Evolutionary conservation across 805 yeast genomes (phyloP), one percentile per base, ranked within the genome.

Genomic region (Saccharomycopsis selenospora): DNA sequence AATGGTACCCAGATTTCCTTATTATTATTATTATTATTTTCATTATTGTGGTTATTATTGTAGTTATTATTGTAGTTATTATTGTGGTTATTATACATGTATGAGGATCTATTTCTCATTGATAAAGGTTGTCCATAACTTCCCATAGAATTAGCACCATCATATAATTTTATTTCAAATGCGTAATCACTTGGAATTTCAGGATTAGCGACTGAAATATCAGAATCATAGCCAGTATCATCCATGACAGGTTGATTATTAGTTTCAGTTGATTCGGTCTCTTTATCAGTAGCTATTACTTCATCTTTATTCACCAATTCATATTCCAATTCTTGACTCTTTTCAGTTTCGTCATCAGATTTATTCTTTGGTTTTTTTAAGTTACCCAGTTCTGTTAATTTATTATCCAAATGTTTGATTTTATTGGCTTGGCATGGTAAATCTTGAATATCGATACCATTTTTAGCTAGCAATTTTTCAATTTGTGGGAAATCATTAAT

Each of bases 161-260:
- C 71, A 55, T 64, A 65, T 18, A 67, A 33, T 54, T 72, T 76
- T 25, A 78, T 65, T 4, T 65, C 64, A 55, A 79, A 79, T 0
- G 73, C 79, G 56, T 66, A 67, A 43, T 72, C 69, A 3, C 75
- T 78, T 18, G 75, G 67, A 4, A 74, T 60, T 44, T 70, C 70
- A 0, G 82, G 80, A 51, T 73, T 71, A 0, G 82, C 80, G 22
- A 75, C 55, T 0, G 82, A 76, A 2, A 74, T 61, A 53, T 70
- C 76, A 0, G 79, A 71, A 24, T 67, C 70, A 53, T 66, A 68
- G 4, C 42, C 50, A 8, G 53, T 33, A 14, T 33, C 38, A 6
- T 33, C 38, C 17, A 33, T 20, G 4, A 20, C 18, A 33, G 38
- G 38, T 14, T 20, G 20, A 17, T 14, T 14, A 10, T 4, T 10